Evolutionary conservation across 2,329 filamentous ascomycete species (phyloP), one percentile per base, ranked within the genome.

Genomic region (Xylaria sp.): DNA sequence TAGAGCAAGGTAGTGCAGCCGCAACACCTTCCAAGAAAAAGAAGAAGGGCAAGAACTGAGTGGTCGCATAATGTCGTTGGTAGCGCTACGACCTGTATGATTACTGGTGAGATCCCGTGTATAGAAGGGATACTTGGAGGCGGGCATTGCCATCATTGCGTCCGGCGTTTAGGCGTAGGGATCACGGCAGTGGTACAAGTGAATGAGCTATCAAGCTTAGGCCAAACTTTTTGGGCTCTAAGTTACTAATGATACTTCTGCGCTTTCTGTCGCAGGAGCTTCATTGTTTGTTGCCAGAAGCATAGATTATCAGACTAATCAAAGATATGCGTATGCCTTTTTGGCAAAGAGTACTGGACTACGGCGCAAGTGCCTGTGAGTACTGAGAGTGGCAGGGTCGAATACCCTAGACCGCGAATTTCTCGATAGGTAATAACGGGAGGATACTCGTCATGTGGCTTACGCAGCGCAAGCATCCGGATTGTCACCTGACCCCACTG

Each of bases 31-130:
- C 65, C 62, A 75, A 76, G 47, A 83, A 86, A 79, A 87, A 84
- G 81, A 89, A 87, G 82, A 89, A 87, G 80, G 83, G 80, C 58
- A 89, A 88, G 82, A 86, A 89, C 76, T 88, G 75, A 78, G 28
- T 12, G 45, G 17, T 33, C n/a, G 47, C 11, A 5, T n/a, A 14
- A 42, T 40, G 25, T n/a, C 14, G 21, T 23, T 42, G 37, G 35
- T 17, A 15, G 38, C 33, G 40, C 53, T 53, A 35, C 52, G 42
- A 61, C 31, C 61, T 64, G 62, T 62, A 65, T 51, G 40, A 61
- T 52, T 56, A 64, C 51, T 60, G 60, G 53, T 42, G 52, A 51
- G 50, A 47, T 61, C 61, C 60, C 52, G 59, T 53, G 37, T 57
- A 54, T 45, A 51, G 37, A 56, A 28, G 49, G 61, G 49, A 61